Evolutionary conservation across 768 basidiomycete genomes (phyloP), one percentile per base, ranked within the genome.

Genomic region (Tricholoma furcatifolium): DNA sequence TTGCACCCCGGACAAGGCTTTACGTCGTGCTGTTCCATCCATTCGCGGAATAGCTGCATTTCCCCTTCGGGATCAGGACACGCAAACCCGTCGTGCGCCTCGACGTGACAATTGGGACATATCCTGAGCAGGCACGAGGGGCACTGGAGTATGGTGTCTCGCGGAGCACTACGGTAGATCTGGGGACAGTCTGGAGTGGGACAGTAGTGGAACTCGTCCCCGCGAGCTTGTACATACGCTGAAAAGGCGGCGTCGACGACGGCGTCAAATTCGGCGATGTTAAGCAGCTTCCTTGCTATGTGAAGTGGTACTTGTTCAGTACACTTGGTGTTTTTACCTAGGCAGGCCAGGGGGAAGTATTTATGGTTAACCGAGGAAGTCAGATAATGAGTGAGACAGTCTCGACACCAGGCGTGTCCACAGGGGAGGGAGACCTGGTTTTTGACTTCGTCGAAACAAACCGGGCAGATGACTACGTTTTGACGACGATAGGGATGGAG

Each of bases 111-210:
- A 34, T 73, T 66, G 0, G 85, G 71, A 61, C 89, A 91, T 43
- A 91, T 86, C n/a, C 82, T 77, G 6, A 76, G 61, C 15, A 88
- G 75, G 61, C 89, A 91, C 2, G 83, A 81, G 1, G 87, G 87
- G 47, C 89, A 91, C 49, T 84, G 84, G 32, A 90, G 65, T 8
- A 79, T 70, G 5, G 77, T 72, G 18, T 79, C 79, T 10, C 65
- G 66, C 1, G 77, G 70, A 0, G 76, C 78, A 2, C 75, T 62
- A 23, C 88, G 82, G 63, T 92, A 93, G 6, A 91, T 75, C 60
- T 90, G 85, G 0, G 73, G 72, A 59, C 91, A 93, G 63, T 92
- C 87, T 0, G 91, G 85, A 0, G 88, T 85, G 0, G 91, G 90
- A 67, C 91, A 93, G 59, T 82, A 85, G 53, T 81, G 76, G 59